phyloP scores from a whole-genome alignment of 2,329 filamentous ascomycete species.

The Paraphaeosphaeria minitans region DNA sequence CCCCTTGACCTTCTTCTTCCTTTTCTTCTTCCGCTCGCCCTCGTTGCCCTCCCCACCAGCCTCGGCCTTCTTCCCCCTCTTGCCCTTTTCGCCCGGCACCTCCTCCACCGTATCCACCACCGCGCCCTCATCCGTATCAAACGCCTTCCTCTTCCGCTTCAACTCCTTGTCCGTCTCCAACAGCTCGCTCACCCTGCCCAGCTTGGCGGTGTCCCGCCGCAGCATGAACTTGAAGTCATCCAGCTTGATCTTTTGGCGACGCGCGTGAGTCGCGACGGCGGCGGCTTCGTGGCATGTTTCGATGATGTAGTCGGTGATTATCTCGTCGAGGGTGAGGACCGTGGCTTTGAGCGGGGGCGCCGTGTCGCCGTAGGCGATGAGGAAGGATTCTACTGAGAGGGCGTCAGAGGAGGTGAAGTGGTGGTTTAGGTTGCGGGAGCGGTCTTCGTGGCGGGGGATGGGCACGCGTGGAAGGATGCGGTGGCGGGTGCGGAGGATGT shows the following conservation, averaged over 20 bases:
- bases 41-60: conserved; percentile 17
- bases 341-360: conserved; percentile 78
- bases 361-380: conserved; percentile 83
- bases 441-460: not conserved
- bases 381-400: conserved; percentile 69
- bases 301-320: conserved; percentile 91
- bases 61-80: conserved; percentile 15
- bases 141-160: conserved; percentile 78
- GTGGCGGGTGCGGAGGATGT: not conserved
- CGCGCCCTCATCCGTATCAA: conserved; percentile 70
- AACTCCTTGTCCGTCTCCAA: conserved; percentile 87
- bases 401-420: conserved; percentile 10
- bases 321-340: conserved; percentile 87
- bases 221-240: conserved; percentile 97
- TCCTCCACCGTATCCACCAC: conserved; percentile 51
- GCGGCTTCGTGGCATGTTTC: conserved; percentile 91
- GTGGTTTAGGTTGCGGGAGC: not conserved
- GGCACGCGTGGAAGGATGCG: conserved; percentile 17
- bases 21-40: conserved; percentile 18
- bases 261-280: conserved; percentile 80
- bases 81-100: conserved; percentile 22
- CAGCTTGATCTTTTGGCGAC: conserved; percentile 95
- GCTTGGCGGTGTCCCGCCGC: conserved; percentile 79
- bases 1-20: conserved; percentile 18
- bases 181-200: conserved; percentile 88